Conservation (phyloP, 192 early-diverging fungal species). For the Linnemannia hyalina region DNA sequence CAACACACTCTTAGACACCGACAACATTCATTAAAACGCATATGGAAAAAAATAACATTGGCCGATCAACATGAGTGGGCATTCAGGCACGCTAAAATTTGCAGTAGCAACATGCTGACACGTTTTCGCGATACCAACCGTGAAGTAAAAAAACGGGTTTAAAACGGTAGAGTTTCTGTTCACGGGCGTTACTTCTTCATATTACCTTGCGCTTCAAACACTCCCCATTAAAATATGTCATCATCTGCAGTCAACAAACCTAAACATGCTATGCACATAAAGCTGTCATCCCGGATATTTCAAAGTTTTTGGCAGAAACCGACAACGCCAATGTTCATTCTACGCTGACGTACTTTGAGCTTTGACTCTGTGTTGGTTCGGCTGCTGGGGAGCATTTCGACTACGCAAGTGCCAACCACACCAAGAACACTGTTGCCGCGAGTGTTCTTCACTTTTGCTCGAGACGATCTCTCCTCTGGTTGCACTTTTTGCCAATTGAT, state of each 20-base stretch:
- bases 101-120: too few relatives aligned
- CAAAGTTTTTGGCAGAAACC: background rate
- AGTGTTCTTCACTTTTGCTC: background rate
- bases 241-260: background rate
- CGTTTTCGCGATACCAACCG: too few relatives aligned
- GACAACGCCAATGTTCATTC: conserved; percentile 21
- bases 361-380: conserved; percentile 36
- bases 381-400: conserved; percentile 25
- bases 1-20: too few relatives aligned
- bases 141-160: too few relatives aligned
- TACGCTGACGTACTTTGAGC: conserved; percentile 21
- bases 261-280: background rate
- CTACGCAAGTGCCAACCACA: background rate
- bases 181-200: background rate
- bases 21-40: too few relatives aligned
- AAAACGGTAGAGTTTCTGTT: background rate
- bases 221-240: background rate
- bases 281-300: background rate
- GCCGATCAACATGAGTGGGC: too few relatives aligned
- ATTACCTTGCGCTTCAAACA: background rate
- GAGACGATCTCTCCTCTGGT: conserved; percentile 8
- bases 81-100: too few relatives aligned
- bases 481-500: background rate
- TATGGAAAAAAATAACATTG: too few relatives aligned
- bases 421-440: too few relatives aligned